Evolutionary conservation across 805 yeast genomes (phyloP), one percentile per base, ranked within the genome.

Genomic region (Ogataea parapolymorpha): DNA sequence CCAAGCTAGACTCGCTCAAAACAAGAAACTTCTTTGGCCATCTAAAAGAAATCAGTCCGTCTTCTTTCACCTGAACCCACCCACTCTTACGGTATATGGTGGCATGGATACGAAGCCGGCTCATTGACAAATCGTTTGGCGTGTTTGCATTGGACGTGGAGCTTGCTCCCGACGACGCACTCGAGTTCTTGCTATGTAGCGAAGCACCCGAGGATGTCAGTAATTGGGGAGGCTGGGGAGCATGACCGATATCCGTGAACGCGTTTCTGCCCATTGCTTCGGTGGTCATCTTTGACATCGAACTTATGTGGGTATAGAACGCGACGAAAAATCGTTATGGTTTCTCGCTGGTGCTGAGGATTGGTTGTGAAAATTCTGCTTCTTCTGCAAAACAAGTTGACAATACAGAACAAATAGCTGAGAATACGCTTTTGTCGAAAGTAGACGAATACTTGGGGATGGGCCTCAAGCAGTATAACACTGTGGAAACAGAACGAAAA

Each of bases 31-130:
- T 77, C 58, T 89, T 89, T 44, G 90, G 89, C 99, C 99, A 91
- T 51, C 95, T 71, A 60, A 90, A 89, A 5, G 89, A 78, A 49
- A 87, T 77, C 48, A 91, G 68, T 11, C 97, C 96, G 54, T 91
- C 97, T 54, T 91, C 98, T 61, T 87, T 90, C 44, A 88, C 80
- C 40, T 85, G 85, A 16, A 88, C 90, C 95, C 96, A 90, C 0
- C 97, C 96, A 43, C 78, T 72, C 43, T 76, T 48, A 37, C 70
- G 61, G 43, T 65, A 63, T 26, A 60, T 54, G 3, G 60, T 54
- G 28, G 63, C 50, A 33, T 65, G 68, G 25, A 63, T 61, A 26
- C 57, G 55, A 20, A 42, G 33, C 16, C 47, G 43, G 46, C 37
- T 41, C 29, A 26, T 18, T n/a, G 28, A 26, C 3, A 30, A 15